A percentile compares a stretch with the other conserved stretches of the same genome.
Conservation (phyloP, 352 stramenopile genomes). For the Globisporangium perplexum region DNA sequence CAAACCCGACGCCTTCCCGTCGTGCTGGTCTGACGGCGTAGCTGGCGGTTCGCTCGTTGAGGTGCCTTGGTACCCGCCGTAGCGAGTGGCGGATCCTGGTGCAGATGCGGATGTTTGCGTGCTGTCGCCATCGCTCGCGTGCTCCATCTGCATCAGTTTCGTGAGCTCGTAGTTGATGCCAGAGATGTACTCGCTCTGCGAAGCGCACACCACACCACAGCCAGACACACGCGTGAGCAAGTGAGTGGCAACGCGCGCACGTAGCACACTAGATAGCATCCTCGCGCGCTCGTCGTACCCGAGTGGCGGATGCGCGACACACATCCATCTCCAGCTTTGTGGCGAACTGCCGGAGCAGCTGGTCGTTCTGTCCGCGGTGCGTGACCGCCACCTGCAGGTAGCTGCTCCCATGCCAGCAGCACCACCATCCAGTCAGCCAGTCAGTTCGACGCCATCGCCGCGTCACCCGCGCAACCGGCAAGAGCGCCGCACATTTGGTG, state of each 20-base stretch:
- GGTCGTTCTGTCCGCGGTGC: slow-evolving; percentile 48
- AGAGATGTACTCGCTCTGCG: slow-evolving; percentile 50
- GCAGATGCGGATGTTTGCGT: not conserved
- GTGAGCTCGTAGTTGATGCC: slow-evolving; percentile 58
- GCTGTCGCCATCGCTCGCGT: slow-evolving; percentile 3
- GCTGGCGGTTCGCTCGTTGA: slow-evolving; percentile 1
- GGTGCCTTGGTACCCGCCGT: slow-evolving; percentile 5
- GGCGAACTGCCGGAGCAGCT: slow-evolving; percentile 42
- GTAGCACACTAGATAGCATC: not conserved
- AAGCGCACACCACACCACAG: not conserved
- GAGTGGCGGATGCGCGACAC: slow-evolving; percentile 32
- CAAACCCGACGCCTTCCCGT: not conserved
- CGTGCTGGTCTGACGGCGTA: not conserved
- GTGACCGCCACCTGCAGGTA: slow-evolving; percentile 62
- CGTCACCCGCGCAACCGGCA: too few species aligned
- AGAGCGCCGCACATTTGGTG: slow-evolving; percentile 30
- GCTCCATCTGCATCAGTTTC: slow-evolving; percentile 53
- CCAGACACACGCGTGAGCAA: slow-evolving; percentile 2
- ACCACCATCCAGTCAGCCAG: not conserved
- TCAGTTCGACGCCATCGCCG: not conserved
- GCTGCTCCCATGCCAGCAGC: slow-evolving; percentile 13
- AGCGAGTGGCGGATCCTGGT: not conserved
- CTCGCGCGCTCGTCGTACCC: slow-evolving; percentile 19
- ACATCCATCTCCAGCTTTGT: slow-evolving; percentile 67
- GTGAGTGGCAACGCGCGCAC: not conserved